Percentiles rank a stretch among this genome's conserved stretches.
phyloP scores from a whole-genome alignment of 257 asterid genomes.

The Buddleja alternifolia region DNA sequence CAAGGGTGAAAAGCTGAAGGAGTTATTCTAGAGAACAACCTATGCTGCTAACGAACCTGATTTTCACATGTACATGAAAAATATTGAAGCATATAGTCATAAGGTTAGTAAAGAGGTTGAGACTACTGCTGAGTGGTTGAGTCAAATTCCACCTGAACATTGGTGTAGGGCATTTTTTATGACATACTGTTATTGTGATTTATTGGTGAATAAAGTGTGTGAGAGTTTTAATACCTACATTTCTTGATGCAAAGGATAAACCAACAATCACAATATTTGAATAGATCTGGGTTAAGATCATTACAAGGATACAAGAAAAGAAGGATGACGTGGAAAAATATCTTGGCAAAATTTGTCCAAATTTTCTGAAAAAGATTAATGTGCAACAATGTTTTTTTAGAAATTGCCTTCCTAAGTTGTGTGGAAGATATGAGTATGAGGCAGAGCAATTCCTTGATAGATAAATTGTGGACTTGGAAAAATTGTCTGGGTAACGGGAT shows the following conservation, averaged over 20 bases:
- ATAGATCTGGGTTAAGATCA: not conserved
- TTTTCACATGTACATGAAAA: not conserved
- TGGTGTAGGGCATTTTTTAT: not conserved
- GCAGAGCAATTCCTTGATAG: not conserved
- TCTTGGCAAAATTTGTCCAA: not conserved
- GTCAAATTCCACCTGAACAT: not conserved
- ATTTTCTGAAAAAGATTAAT: not conserved
- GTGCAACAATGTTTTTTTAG: not conserved
- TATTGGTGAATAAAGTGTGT: not conserved
- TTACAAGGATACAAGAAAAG: not conserved
- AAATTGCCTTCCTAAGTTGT: not conserved
- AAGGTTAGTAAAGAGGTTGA: not conserved
- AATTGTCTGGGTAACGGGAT: not conserved
- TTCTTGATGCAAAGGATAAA: not conserved
- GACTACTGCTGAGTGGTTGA: slow-evolving; percentile 2
- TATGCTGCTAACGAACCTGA: not conserved
- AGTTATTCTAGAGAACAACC: not conserved
- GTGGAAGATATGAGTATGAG: not conserved
- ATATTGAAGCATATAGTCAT: not conserved
- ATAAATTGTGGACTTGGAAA: not conserved
- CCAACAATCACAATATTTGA: no score
- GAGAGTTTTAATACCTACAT: not conserved
- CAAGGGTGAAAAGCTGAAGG: not conserved
- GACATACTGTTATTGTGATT: not conserved
- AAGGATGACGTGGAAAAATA: not conserved